Base-by-base conservation (phyloP, 1,139 yeast genomes). In the Saccharomyces hybrid region DNA sequence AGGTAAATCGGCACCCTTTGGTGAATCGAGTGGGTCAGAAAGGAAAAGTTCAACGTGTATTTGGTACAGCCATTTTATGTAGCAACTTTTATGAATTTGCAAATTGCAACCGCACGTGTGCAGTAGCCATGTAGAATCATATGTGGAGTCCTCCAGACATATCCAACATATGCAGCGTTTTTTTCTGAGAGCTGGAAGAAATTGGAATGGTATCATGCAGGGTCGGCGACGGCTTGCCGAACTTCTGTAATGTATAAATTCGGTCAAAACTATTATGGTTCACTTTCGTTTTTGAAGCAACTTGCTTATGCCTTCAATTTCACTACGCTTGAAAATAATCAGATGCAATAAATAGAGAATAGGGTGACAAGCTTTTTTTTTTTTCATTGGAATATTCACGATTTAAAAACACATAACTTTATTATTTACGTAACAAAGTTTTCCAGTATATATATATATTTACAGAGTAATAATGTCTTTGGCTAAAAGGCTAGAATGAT, bases 81-180 rank as follows among this genome's bases (percentile, higher is more conserved):
- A 57, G 50, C 66, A 63, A 14, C 50, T 28, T 44, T 59, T 61
- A 50, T 63, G 66, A 5, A 62, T 52, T 50, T 63, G 63, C 47
- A 63, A 50, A 48, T 62, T 57, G 49, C 66, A 63, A 16, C 61
- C 60, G 49, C 66, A 63, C 5, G 55, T 51, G 50, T 63, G 66
- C n/a, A 32, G 30, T 13, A 58, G 52, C 63, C 64, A 62, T 9
- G 49, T 28, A 5, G 50, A n/a, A 14, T 44, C 52, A 27, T 54
- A 50, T 2, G 48, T 52, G 7, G 52, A 54, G 30, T 60, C 57
- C 13, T 61, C 65, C 38, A 63, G 48, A 42, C 66, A 63, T 25
- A 63, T 56, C 66, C 66, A 63, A 48, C 66, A 63, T 3, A 48
- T 50, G 44, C 54, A 56, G 13, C 42, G 41, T 31, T 25, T 23